Base-by-base conservation (phyloP, 2,329 filamentous ascomycete species). In the Cyphellophora europaea region DNA sequence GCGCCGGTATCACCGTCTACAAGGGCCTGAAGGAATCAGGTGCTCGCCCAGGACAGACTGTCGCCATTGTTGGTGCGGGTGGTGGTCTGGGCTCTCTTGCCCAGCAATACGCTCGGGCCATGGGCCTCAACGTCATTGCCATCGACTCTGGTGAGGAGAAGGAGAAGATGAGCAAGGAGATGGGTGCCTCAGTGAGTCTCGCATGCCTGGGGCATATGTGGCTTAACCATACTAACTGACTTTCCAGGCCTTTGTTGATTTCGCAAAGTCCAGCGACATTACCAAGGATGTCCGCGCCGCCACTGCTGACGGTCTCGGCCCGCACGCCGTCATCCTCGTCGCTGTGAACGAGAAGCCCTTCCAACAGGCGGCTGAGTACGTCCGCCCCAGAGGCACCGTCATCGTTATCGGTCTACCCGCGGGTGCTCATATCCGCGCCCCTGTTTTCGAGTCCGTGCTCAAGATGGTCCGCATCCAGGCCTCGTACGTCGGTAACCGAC, bases 391-490 rank as follows among this genome's bases (percentile, higher is more conserved):
- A 41, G 89, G 89, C 40, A 73, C 76, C 25, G 82, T 95, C 53
- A 74, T 95, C 44, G 89, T 84, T 63, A 91, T 96, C 53, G 89
- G 88, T 53, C 69, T 95, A 16, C 89, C 89, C 4, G 80, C 83
- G 23, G 71, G 79, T 45, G 87, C 88, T 2, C 82, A 71, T 61
- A 72, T 95, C 45, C 74, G 74, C 49, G 87, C 88, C 2, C 83
- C 86, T 25, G 87, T 95, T 36, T 94, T 95, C 58, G 79, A 88
- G 55, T 85, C 82, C 5, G 89, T 95, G 43, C 71, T 89, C 54
- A 72, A 79, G 63, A 94, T 94, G 86, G 79, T 95, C 66, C 79
- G 63, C 51, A 95, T 96, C 70, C 84, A 84, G 68, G 88, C 88
- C 41, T 86, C 79, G 50, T 95, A 95, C 57, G 89, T 96, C 48